Percentiles rank a stretch among this genome's conserved stretches.
Evolutionary conservation across 2,329 filamentous ascomycete genomes (phyloP).

Genomic region (Fonsecaea nubica): DNA sequence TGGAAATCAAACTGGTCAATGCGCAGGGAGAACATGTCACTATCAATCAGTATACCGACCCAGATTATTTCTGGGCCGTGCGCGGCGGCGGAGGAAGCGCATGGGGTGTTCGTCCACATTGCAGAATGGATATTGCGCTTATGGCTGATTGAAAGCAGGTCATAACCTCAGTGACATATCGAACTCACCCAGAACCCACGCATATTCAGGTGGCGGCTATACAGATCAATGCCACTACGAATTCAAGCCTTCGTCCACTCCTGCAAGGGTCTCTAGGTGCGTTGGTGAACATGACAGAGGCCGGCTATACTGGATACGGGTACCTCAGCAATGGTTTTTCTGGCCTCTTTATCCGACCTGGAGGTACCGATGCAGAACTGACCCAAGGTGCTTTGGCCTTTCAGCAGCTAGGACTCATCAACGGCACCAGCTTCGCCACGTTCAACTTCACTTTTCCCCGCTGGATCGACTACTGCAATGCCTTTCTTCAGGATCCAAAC

Average conservation of each 20-base stretch:
- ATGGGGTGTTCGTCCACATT: slow-evolving; percentile 39
- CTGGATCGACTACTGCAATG: slow-evolving; percentile 42
- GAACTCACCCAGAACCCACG: slow-evolving; percentile 41
- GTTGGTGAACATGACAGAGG: slow-evolving; percentile 41
- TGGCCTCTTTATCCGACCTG: slow-evolving; percentile 45
- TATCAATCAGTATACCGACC: slow-evolving; percentile 41
- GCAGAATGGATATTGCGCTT: not conserved
- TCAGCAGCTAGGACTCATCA: slow-evolving; percentile 35
- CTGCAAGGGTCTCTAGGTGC: slow-evolving; percentile 37
- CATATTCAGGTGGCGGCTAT: slow-evolving; percentile 42
- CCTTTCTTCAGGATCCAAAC: slow-evolving; percentile 43
- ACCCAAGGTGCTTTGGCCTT: slow-evolving; percentile 35
- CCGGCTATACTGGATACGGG: slow-evolving; percentile 44
- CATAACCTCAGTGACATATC: slow-evolving; percentile 40
- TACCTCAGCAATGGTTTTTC: slow-evolving; percentile 37
- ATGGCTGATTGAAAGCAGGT: slow-evolving; percentile 27
- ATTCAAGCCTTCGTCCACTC: slow-evolving; percentile 36
- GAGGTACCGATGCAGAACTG: slow-evolving; percentile 42
- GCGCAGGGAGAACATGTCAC: slow-evolving; percentile 35
- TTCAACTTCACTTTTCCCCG: slow-evolving; percentile 40
- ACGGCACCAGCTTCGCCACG: slow-evolving; percentile 36
- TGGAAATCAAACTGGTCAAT: slow-evolving; percentile 40
- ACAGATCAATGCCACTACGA: slow-evolving; percentile 42
- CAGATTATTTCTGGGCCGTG: slow-evolving; percentile 42
- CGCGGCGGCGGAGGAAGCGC: slow-evolving; percentile 42